Evolutionary conservation across 495 filamentous ascomycete genomes (phyloP), one percentile per base, ranked within the genome.

Genomic region (Parathielavia hyrcaniae): DNA sequence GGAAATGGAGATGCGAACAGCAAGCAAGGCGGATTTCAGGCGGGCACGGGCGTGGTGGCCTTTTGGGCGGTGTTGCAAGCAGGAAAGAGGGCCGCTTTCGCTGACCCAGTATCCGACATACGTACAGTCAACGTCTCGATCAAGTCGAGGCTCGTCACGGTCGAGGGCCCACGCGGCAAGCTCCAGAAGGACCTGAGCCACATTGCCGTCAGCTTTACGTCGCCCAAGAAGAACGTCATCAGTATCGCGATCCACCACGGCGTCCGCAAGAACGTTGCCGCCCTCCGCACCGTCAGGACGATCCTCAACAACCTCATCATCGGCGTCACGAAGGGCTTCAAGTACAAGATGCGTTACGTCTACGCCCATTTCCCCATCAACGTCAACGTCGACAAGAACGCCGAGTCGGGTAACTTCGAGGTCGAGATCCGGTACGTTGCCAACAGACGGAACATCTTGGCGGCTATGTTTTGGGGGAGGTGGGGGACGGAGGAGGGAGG

Each of bases 321-420:
- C 72, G 93, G 93, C 76, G 93, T 98, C 60, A 98, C 95, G 71
- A 91, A 88, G 80, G 93, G 93, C 61, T 98, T 88, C 88, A 92
- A 92, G 81, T 98, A 98, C 88, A 98, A 97, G 88, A 97, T 98
- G 93, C 89, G 93, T 65, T 98, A 98, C 79, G 93, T 98, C 79
- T 98, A 98, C 76, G 93, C 93, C 68, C 93, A 98, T 85, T 98
- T 98, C 74, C 93, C 93, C 74, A 98, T 98, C 89, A 98, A 97
- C 83, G 93, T 98, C 75, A 97, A 97, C 82, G 77, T 98, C 64
- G 90, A 97, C 60, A 91, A 95, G 87, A 93, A 95, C 83, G 74
- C 75, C 66, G 91, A 97, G 81, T 93, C 90, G 63, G 91, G 87
- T 54, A 73, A 83, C 63, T 86, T 70, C 70, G 88, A 96, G 76